Base-by-base conservation (phyloP, 1,284 basidiomycete genomes). In the Ganoderma lucidum region DNA sequence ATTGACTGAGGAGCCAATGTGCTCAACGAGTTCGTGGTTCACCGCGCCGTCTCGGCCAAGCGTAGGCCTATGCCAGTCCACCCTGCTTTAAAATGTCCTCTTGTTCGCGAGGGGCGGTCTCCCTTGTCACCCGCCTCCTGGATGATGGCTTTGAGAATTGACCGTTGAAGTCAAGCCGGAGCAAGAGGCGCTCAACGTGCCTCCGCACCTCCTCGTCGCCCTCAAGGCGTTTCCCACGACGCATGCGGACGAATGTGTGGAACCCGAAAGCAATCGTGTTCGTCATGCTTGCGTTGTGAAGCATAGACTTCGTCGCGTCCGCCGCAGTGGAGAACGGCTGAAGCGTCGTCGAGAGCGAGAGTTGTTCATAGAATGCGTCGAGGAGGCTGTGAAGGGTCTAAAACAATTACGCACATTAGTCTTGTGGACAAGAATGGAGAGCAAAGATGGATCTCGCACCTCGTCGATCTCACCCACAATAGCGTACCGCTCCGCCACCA, bases 121-220 rank as follows among this genome's bases (percentile, higher is more conserved):
- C 72, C 71, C 61, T 71, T 73, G 64, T 75, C 71, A 70, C 67
- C 42, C 63, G 70, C 62, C 77, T 75, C 56, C 76, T 76, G 51
- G 80, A 76, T 10, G 76, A 78, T 71, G 86, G 86, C 59, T 84
- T 87, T 19, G 92, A 94, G 76, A 95, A 88, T 61, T 87, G 89
- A 4, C 92, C 93, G 75, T 95, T 96, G 79, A 96, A 95, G 80
- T 97, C 96, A 32, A 97, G 80, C 44, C 95, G 86, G 59, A 97
- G 82, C 61, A 97, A 80, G 64, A 97, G 78, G 59, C 95, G 87
- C 78, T 97, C 96, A 19, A 96, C 85, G 78, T 95, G 94, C 71
- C 94, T 83, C 56, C 91, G 85, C 62, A 91, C 90, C 66, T 93
- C 87, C 66, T 90, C 92, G 53, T 86, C 80, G 70, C 83, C 79